These are phyloP conservation scores for Austroboletus novae-zelandiae DNA, from an alignment of 1,284 basidiomycete genomes.

Conservation along the genomic window DNA sequence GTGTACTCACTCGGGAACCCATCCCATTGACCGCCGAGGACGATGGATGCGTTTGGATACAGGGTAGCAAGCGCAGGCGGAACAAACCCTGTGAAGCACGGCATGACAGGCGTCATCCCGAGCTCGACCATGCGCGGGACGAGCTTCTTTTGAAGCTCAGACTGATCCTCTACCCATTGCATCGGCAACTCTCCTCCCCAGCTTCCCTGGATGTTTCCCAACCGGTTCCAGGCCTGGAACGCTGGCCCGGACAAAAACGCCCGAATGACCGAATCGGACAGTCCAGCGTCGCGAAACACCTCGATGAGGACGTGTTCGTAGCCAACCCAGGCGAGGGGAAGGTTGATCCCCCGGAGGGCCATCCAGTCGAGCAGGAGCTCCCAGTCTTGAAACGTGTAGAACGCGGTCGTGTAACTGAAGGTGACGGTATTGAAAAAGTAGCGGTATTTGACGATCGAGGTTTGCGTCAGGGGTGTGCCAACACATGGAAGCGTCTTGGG, in stretches of 20 bases:
- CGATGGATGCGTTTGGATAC: slow-evolving; percentile 39
- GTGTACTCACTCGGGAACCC: slow-evolving; percentile 36
- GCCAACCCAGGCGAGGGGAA: slow-evolving; percentile 44
- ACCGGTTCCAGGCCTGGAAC: slow-evolving; percentile 44
- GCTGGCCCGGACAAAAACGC: slow-evolving; percentile 41
- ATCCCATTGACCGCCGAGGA: slow-evolving; percentile 37
- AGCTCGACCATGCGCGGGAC: slow-evolving; percentile 42
- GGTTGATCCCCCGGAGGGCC: slow-evolving; percentile 42
- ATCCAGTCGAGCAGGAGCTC: slow-evolving; percentile 46
- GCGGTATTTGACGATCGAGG: slow-evolving; percentile 39
- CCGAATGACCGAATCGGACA: slow-evolving; percentile 36
- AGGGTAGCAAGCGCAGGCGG: slow-evolving; percentile 33
- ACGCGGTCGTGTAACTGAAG: slow-evolving; percentile 42
- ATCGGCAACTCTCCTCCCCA: slow-evolving; percentile 31
- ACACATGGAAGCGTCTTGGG: slow-evolving; percentile 32
- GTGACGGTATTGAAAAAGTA: slow-evolving; percentile 46
- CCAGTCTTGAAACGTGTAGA: slow-evolving; percentile 44
- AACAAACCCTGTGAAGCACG: slow-evolving; percentile 45
- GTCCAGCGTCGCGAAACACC: slow-evolving; percentile 39
- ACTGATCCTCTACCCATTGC: slow-evolving; percentile 42
- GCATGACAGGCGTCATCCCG: slow-evolving; percentile 45
- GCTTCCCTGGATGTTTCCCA: slow-evolving; percentile 31
- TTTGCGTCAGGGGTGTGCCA: slow-evolving; percentile 31
- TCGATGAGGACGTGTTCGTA: slow-evolving; percentile 40
- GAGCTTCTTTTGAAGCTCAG: slow-evolving; percentile 37